These are phyloP conservation scores for Aspergillus awamori DNA, from an alignment of 2,329 filamentous ascomycete genomes.

Conservation along the genomic window DNA sequence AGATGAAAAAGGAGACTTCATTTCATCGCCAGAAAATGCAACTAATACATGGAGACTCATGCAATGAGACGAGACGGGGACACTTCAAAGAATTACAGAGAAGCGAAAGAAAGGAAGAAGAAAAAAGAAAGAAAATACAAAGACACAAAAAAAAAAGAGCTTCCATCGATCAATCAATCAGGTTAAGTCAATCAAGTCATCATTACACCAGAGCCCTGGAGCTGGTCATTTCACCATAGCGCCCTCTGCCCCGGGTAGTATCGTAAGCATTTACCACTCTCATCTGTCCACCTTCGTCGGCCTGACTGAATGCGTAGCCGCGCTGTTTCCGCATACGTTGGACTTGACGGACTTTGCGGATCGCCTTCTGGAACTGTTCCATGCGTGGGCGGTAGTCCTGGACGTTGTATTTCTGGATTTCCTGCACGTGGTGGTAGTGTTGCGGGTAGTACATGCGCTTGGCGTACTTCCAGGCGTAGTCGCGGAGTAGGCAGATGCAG, in stretches of 20 bases:
- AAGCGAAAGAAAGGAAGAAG: constrained; percentile 11
- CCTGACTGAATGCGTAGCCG: constrained; percentile 96
- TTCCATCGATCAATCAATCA: constrained; percentile 7
- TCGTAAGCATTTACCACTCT: constrained; percentile 96
- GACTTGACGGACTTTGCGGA: constrained; percentile 95
- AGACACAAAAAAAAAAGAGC: neutral
- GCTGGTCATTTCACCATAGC: constrained; percentile 92
- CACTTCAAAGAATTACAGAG: constrained; percentile 11
- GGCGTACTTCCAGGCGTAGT: constrained; percentile 95
- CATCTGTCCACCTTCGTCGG: constrained; percentile 87
- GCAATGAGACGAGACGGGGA: neutral
- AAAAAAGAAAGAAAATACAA: constrained; percentile 1
- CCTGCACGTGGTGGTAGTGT: constrained; percentile 96
- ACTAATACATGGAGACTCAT: neutral
- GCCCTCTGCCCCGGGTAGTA: constrained; percentile 85
- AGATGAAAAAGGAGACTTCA: neutral
- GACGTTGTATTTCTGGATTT: constrained; percentile 99
- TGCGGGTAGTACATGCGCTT: constrained; percentile 97
- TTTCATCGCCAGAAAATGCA: constrained; percentile 6
- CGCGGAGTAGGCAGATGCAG: constrained; percentile 77
- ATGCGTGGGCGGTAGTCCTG: constrained; percentile 98
- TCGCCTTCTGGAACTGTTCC: constrained; percentile 99
- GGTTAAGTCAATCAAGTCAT: neutral
- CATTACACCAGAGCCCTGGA: constrained; percentile 45
- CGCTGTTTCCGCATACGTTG: constrained; percentile 99